Percentiles rank a stretch among this genome's conserved stretches.
phyloP scores from a whole-genome alignment of 768 basidiomycete species.

The Tulasnella sp. region DNA sequence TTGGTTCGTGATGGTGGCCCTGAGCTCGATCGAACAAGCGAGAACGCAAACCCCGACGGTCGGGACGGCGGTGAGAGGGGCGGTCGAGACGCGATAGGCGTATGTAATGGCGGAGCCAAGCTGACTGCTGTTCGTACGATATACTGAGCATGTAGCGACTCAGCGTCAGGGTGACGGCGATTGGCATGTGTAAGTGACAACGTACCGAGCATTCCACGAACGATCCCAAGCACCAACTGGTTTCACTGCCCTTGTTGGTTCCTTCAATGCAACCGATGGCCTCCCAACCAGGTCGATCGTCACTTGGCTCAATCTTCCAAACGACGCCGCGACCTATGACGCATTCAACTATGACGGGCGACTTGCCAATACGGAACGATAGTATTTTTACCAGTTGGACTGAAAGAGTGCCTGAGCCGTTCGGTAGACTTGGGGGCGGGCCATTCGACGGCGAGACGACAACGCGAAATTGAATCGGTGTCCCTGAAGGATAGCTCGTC shows the following conservation, averaged over 20 bases:
- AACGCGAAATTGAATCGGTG: not conserved
- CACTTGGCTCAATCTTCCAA: not conserved
- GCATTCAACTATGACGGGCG: not conserved
- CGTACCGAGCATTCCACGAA: conserved; percentile 1
- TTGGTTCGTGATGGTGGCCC: not conserved
- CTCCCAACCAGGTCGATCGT: not conserved
- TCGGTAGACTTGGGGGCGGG: too few relatives aligned
- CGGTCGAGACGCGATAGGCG: not conserved
- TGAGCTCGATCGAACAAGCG: not conserved
- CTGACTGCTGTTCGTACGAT: not conserved
- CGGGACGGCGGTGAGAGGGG: not conserved
- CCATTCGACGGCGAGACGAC: not conserved
- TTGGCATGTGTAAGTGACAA: not conserved
- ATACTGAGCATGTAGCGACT: not conserved
- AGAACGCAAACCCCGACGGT: not conserved
- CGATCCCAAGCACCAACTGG: not conserved
- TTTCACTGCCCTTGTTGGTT: not conserved
- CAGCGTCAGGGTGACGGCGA: not conserved
- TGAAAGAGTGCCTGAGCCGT: not conserved
- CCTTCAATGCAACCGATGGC: not conserved
- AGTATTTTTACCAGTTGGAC: not conserved
- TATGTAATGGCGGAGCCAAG: not conserved
- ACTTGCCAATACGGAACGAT: not conserved
- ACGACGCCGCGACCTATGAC: not conserved
- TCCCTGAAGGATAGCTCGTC: conserved; percentile 1